Percentiles rank a stretch among this genome's conserved stretches.
phyloP scores from a whole-genome alignment of 139 green algal species.

The Micractinium conductrix region DNA sequence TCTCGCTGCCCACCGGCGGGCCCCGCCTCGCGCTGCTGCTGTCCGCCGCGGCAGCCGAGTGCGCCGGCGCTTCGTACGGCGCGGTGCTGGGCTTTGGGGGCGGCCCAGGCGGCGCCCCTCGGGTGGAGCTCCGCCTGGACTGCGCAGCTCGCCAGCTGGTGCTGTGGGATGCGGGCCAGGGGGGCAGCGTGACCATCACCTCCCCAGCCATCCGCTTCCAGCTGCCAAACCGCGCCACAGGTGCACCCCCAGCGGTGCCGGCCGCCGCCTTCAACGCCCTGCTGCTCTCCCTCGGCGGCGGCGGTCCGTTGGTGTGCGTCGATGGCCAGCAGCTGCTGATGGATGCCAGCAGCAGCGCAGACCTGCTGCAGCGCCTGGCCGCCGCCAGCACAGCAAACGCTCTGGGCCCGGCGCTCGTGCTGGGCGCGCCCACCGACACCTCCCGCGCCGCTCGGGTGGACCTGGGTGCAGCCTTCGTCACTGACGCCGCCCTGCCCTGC shows the following conservation, averaged over 20 bases:
- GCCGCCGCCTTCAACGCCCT: not conserved
- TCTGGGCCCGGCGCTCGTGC: not conserved
- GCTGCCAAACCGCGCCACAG: not conserved
- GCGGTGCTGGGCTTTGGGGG: not conserved
- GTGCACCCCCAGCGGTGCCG: not conserved
- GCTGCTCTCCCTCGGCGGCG: not conserved
- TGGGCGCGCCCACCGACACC: not conserved
- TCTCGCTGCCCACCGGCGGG: slow-evolving; percentile 1
- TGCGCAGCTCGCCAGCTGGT: not conserved
- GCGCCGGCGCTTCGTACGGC: not conserved
- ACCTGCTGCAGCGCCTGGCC: not conserved
- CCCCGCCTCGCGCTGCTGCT: not conserved
- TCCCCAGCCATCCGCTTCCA: not conserved
- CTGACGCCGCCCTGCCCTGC: not conserved
- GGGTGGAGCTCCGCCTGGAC: not conserved
- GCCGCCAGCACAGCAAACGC: not conserved
- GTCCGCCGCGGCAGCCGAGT: not conserved
- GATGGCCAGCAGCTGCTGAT: not conserved
- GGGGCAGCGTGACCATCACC: not conserved
- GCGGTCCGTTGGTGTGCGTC: not conserved
- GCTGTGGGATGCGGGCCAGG: no score
- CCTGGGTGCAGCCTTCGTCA: not conserved
- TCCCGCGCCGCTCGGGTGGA: not conserved
- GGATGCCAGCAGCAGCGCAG: not conserved
- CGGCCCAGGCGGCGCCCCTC: not conserved